Evolutionary conservation across 441 rosid genomes (phyloP).

Genomic region (Populus hybrid): DNA sequence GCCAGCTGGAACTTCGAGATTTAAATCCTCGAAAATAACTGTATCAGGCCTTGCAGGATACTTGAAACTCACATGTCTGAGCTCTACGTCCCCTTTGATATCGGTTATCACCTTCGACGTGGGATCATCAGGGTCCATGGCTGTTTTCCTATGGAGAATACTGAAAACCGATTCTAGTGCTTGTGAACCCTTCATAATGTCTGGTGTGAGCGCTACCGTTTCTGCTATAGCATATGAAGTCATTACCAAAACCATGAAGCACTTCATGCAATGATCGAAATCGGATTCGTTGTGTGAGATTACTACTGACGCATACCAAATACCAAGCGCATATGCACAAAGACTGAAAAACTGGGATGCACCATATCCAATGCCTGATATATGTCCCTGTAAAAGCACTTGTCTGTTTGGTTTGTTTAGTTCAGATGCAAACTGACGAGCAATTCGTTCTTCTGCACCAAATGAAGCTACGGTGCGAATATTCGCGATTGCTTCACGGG

Average conservation of each 20-base stretch:
- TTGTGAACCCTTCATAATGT: slow-evolving; percentile 79
- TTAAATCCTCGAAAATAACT: slow-evolving; percentile 45
- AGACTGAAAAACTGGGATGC: slow-evolving; percentile 55
- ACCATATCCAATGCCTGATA: slow-evolving; percentile 77
- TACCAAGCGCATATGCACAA: slow-evolving; percentile 76
- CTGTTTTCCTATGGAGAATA: slow-evolving; percentile 53
- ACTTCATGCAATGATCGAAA: slow-evolving; percentile 53
- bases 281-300: slow-evolving; percentile 46
- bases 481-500: slow-evolving; percentile 73
- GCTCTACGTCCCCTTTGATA: slow-evolving; percentile 54
- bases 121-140: slow-evolving; percentile 40
- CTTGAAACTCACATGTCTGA: slow-evolving; percentile 53
- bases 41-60: slow-evolving; percentile 72
- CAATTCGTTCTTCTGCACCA: slow-evolving; percentile 61
- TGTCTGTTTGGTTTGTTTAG: slow-evolving; percentile 58
- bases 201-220: slow-evolving; percentile 79
- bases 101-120: slow-evolving; percentile 33
- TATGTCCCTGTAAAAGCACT: slow-evolving; percentile 62
- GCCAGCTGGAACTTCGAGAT: slow-evolving; percentile 48
- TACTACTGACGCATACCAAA: slow-evolving; percentile 75
- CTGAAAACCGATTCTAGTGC: slow-evolving; percentile 68
- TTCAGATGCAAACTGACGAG: slow-evolving; percentile 53
- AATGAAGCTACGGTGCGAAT: slow-evolving; percentile 77
- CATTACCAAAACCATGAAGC: slow-evolving; percentile 67
- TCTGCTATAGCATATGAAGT: slow-evolving; percentile 67